Base-by-base conservation (phyloP, 2,329 filamentous ascomycete genomes). In the Aspergillus costaricaensis region DNA sequence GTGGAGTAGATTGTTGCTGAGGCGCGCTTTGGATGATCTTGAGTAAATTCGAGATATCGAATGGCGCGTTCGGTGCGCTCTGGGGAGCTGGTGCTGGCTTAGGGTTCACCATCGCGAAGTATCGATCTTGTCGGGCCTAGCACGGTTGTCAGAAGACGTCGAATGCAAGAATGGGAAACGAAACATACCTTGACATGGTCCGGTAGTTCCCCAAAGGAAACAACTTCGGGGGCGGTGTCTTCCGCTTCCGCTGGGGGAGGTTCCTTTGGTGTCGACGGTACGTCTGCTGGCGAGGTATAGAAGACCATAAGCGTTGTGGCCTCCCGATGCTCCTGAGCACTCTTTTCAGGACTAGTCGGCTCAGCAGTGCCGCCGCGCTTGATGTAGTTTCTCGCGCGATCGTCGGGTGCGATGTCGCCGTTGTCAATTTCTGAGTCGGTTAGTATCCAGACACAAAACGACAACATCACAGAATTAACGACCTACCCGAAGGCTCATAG, bases 291-390 rank as follows among this genome's bases (percentile, higher is more conserved):
- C 27, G 76, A 79, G 1, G 79, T 74, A 63, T 82, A 80, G 62
- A 81, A 77, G 1, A 79, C 79, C 77, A 82, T 81, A 39, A 83
- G 72, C 3, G 79, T 81, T 21, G 71, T 80, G 48, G 74, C 69
- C 66, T 83, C 81, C 32, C 80, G 75, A 53, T 78, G 76, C 21
- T 81, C 76, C 63, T 83, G 81, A 1, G 76, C 76, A 27, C 72
- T 66, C 55, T 74, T 79, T 62, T 81, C 78, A 2, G 72, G 68
- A 56, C 79, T 81, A 17, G 68, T 67, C 7, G 78, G 74, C 58
- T 72, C 60, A 60, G 75, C 68, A 39, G 64, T 68, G 14, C 81
- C 81, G 23, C 77, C 79, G 54, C 78, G 75, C 57, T 79, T 81
- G 47, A 77, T 65, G 60, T 73, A 80, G 62, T 80, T 79, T 23